Base-by-base conservation (phyloP, 345 rosid species). In the Syzygium grande region DNA sequence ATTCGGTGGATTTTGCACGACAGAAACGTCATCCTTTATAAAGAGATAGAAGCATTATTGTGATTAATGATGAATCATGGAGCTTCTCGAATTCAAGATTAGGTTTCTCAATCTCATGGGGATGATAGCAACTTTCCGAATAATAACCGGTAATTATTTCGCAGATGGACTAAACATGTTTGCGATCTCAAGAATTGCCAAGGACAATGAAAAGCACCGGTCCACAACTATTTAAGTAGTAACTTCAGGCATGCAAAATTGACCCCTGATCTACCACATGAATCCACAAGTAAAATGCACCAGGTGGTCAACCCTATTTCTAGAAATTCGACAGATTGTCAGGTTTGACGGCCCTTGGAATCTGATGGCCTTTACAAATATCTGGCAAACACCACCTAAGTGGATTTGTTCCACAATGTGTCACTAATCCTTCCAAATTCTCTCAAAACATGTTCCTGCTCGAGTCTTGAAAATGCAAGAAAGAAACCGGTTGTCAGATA, bases 1-100 rank as follows among this genome's bases (percentile, higher is more conserved):
- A 88, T 85, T 84, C 88, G 41, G n/a, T 55, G 86, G 88, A 87
- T 88, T 61, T 86, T 86, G 91, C 89, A 54, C 85, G 89, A 86
- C 90, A 30, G 61, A 84, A 59, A 43, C 78, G 49, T 77, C 51
- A 58, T 38, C 80, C 49, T 87, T 29, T 27, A 9, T 61, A 49
- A 41, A 86, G 16, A 27, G 14, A 21, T 8, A 11, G 46, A 17
- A 73, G 25, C 46, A 34, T 34, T 65, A 30, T 52, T 29, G 22
- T 34, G 7, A 34, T 58, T 34, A 79, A 23, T 25, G 46, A 52
- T 13, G 65, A 11, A 55, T 54, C 53, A n/a, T 9, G 56, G 52
- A 88, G 87, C 65, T 54, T 55, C 51, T 53, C 54, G 5, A 86
- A 73, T 73, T 73, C 80, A 73, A 73, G 80, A 73, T 9, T 19